phyloP scores from a whole-genome alignment of 176 grass and related monocot species.

The Rhynchospora pubera region DNA sequence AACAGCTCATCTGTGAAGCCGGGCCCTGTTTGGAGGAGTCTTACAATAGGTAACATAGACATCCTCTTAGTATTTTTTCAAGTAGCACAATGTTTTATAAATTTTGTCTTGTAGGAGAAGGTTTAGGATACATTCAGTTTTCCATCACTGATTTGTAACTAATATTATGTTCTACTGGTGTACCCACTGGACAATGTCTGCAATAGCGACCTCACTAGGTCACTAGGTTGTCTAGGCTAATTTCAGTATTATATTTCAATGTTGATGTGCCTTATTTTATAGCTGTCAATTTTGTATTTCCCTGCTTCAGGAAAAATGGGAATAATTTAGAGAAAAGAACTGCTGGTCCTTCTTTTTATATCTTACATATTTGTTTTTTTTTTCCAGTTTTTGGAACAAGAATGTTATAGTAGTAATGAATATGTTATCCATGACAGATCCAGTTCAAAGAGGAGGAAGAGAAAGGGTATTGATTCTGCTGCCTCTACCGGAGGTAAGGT shows the following conservation, averaged over 20 bases:
- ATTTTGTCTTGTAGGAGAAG: neutral
- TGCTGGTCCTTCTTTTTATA: neutral
- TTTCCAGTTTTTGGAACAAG: constrained; percentile 35
- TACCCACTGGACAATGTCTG: neutral
- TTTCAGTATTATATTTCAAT: neutral
- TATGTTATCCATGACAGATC: constrained; percentile 29
- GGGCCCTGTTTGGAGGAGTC: constrained; percentile 47
- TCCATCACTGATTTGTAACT: neutral
- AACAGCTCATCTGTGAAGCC: constrained; percentile 77
- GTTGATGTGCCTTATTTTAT: neutral
- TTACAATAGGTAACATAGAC: constrained; percentile 38
- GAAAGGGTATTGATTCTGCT: constrained; percentile 30
- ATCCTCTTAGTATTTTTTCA: constrained; percentile 10
- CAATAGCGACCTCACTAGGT: neutral
- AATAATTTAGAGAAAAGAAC: neutral
- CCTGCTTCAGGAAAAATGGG: neutral
- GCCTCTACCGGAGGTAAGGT: constrained; percentile 33
- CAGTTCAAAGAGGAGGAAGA: constrained; percentile 42
- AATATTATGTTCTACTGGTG: neutral
- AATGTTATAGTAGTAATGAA: constrained; percentile 32
- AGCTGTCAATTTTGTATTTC: neutral
- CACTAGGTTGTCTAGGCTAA: too few species aligned
- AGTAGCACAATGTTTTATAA: neutral
- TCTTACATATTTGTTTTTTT: neutral
- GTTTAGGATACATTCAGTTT: neutral